phyloP scores from a whole-genome alignment of 768 basidiomycete genomes.

The Tricholoma furcatifolium region DNA sequence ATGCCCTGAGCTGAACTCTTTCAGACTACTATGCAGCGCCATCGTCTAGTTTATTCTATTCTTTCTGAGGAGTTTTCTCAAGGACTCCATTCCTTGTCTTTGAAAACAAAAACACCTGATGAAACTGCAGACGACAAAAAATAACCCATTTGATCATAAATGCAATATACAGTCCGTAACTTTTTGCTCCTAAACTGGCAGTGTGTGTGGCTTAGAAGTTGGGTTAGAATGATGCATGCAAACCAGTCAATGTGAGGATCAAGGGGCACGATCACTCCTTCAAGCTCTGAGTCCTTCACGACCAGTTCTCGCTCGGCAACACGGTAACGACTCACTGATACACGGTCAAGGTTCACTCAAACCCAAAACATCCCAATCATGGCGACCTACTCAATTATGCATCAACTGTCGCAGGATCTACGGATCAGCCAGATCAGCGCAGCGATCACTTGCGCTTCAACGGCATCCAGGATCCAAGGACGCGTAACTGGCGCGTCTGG shows the following conservation, averaged over 20 bases:
- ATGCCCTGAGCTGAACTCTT: conserved; percentile 4
- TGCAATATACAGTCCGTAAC: neutral
- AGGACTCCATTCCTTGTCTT: conserved; percentile 75
- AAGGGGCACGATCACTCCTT: conserved; percentile 5
- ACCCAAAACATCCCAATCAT: no score
- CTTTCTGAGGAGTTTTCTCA: conserved; percentile 67
- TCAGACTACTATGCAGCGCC: conserved; percentile 76
- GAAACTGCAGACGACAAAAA: conserved; percentile 30
- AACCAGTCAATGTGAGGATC: neutral
- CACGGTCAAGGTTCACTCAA: no score
- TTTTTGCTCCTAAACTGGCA: neutral
- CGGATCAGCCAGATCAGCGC: conserved; percentile 13
- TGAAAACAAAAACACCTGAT: conserved; percentile 69
- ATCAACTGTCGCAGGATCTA: conserved; percentile 13
- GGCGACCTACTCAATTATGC: no score
- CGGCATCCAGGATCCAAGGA: conserved; percentile 5
- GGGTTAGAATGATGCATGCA: no score
- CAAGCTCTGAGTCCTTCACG: conserved; percentile 4
- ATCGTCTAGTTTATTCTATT: conserved; percentile 74
- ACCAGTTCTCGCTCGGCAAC: neutral
- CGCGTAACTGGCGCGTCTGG: conserved; percentile 2
- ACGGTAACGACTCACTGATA: conserved; percentile 11
- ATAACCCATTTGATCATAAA: neutral
- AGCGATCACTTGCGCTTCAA: neutral
- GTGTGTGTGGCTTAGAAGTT: neutral